Evolutionary conservation across 495 filamentous ascomycete species (phyloP).

Genomic region (Xylaria flabelliformis): DNA sequence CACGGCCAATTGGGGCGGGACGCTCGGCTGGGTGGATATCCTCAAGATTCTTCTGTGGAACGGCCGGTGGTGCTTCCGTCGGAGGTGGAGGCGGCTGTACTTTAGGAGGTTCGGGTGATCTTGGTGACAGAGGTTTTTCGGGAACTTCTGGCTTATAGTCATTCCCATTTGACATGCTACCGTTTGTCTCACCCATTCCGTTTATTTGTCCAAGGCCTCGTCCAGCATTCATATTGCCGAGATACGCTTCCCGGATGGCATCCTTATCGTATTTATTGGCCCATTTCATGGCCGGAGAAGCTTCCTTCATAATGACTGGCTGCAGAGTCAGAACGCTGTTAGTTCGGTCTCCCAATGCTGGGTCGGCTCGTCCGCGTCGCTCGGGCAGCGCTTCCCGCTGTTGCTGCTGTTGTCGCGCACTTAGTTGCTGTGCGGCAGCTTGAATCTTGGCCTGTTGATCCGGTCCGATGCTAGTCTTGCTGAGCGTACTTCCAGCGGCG

Average conservation of each 20-base stretch:
- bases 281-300: constrained; percentile 95
- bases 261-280: constrained; percentile 89
- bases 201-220: constrained; percentile 54
- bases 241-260: constrained; percentile 78
- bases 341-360: constrained; percentile 74
- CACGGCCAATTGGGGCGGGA: constrained; percentile 36
- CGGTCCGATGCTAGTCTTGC: constrained; percentile 87
- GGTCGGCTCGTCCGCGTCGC: constrained; percentile 58
- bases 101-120: constrained; percentile 29
- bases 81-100: constrained; percentile 22
- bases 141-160: constrained; percentile 44
- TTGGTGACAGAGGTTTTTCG: constrained; percentile 40
- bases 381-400: constrained; percentile 37
- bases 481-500: constrained; percentile 60
- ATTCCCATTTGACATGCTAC: constrained; percentile 35
- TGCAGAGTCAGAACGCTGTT: constrained; percentile 92
- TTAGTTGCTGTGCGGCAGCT: constrained; percentile 82
- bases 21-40: constrained; percentile 47
- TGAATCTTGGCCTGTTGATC: constrained; percentile 94
- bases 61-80: constrained; percentile 20
- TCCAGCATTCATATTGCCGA: constrained; percentile 73
- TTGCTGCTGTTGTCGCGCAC: constrained; percentile 59
- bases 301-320: constrained; percentile 83
- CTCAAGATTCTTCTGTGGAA: constrained; percentile 44
- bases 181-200: constrained; percentile 36